These are phyloP conservation scores for Cytospora chrysosperma DNA, from an alignment of 2,329 filamentous ascomycete genomes.

Conservation along the genomic window DNA sequence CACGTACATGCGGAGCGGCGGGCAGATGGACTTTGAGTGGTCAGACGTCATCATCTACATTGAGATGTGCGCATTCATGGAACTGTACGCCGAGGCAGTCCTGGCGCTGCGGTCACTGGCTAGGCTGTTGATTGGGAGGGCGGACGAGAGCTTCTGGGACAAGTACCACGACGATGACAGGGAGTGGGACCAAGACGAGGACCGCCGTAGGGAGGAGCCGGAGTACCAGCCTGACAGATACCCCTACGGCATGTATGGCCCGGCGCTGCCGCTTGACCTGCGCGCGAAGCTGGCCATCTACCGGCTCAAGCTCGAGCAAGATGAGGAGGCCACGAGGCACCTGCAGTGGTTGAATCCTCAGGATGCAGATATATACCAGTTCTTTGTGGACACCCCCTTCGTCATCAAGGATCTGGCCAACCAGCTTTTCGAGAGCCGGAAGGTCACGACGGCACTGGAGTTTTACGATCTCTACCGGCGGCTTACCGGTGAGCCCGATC, in stretches of 20 bases:
- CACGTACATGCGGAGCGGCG: constrained; percentile 38
- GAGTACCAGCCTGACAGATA: constrained; percentile 59
- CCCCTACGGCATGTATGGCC: constrained; percentile 62
- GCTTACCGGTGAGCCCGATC: constrained; percentile 49
- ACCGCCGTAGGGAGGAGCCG: constrained; percentile 61
- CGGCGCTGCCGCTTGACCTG: constrained; percentile 75
- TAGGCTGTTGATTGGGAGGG: constrained; percentile 79
- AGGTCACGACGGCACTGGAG: constrained; percentile 45
- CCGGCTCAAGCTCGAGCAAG: constrained; percentile 67
- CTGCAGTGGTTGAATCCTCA: constrained; percentile 69
- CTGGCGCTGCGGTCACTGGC: constrained; percentile 68
- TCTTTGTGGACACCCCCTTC: constrained; percentile 68
- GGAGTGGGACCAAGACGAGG: constrained; percentile 80
- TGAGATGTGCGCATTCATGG: constrained; percentile 70
- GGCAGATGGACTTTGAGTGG: constrained; percentile 58
- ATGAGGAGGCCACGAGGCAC: constrained; percentile 74
- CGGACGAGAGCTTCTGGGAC: constrained; percentile 77
- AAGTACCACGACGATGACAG: constrained; percentile 69
- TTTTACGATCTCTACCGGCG: constrained; percentile 57
- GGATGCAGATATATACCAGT: constrained; percentile 47
- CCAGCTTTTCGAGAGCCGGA: constrained; percentile 43
- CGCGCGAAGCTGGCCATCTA: constrained; percentile 82
- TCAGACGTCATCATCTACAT: constrained; percentile 82
- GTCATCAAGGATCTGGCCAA: constrained; percentile 69
- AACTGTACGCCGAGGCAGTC: constrained; percentile 65